These are phyloP conservation scores for Clonostachys rhizophaga DNA, from an alignment of 2,329 filamentous ascomycete genomes.

Conservation along the genomic window DNA sequence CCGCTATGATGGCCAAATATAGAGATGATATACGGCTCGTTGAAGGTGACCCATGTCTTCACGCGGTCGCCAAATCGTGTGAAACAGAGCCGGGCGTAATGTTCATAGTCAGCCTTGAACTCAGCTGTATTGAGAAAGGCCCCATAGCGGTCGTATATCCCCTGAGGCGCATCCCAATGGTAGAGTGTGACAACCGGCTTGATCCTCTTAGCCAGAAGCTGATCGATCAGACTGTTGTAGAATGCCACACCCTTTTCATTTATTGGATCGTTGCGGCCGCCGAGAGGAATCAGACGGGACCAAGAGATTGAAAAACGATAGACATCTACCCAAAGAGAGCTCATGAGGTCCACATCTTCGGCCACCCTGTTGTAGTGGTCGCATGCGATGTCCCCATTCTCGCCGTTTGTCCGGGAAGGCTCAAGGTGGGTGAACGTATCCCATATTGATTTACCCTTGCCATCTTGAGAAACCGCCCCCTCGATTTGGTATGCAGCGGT, in stretches of 20 bases:
- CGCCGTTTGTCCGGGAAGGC: slow-evolving; percentile 22
- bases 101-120: slow-evolving; percentile 75
- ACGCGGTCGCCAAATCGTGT: slow-evolving; percentile 67
- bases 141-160: slow-evolving; percentile 73
- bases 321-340: slow-evolving; percentile 64
- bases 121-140: slow-evolving; percentile 77
- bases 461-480: slow-evolving; percentile 69
- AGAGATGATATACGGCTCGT: slow-evolving; percentile 82
- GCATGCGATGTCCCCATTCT: slow-evolving; percentile 62
- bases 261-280: slow-evolving; percentile 75
- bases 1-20: slow-evolving; percentile 77
- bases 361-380: slow-evolving; percentile 79
- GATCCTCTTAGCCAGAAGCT: slow-evolving; percentile 71
- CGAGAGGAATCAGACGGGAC: slow-evolving; percentile 81
- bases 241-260: slow-evolving; percentile 74
- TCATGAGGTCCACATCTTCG: slow-evolving; percentile 74
- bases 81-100: slow-evolving; percentile 75
- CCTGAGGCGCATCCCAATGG: slow-evolving; percentile 85
- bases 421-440: slow-evolving; percentile 67
- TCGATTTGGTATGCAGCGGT: slow-evolving; percentile 87
- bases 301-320: slow-evolving; percentile 86
- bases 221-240: slow-evolving; percentile 76
- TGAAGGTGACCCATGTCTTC: slow-evolving; percentile 88
- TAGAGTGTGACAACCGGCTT: slow-evolving; percentile 79
- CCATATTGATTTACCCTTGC: slow-evolving; percentile 81